phyloP scores from a whole-genome alignment of 176 grass and related monocot species.

The Elaeis guineensis region DNA sequence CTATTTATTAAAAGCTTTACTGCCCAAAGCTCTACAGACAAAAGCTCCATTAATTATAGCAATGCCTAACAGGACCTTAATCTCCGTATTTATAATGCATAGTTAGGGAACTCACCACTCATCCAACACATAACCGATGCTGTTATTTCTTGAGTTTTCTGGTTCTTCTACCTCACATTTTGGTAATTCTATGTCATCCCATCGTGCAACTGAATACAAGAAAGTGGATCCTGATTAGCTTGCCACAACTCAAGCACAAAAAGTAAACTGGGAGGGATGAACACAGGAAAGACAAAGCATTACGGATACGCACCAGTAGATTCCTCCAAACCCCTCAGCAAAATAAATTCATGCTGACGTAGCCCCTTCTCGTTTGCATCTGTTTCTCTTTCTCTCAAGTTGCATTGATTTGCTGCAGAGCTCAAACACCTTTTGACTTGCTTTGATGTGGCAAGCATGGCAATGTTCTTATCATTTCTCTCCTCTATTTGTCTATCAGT shows the following conservation, averaged over 20 bases:
- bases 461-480: too few relatives aligned
- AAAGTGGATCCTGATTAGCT: not conserved
- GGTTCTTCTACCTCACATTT: constrained; percentile 12
- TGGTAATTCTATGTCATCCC: constrained; percentile 34
- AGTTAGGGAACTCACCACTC: constrained; percentile 34
- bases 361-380: constrained; percentile 16
- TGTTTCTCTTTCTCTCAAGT: constrained; percentile 18
- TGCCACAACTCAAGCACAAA: not conserved
- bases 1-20: too few relatives aligned
- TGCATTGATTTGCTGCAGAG: constrained; percentile 1
- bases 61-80: too few relatives aligned
- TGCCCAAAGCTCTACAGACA: too few relatives aligned
- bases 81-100: not conserved
- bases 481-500: too few relatives aligned
- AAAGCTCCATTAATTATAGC: too few relatives aligned
- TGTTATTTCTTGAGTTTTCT: constrained; percentile 14
- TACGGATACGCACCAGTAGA: constrained; percentile 33
- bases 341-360: constrained; percentile 24
- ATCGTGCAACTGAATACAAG: constrained; percentile 38
- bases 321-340: constrained; percentile 57
- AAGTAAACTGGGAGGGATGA: not conserved
- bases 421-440: constrained; percentile 5
- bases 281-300: not conserved
- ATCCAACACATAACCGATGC: constrained; percentile 68
- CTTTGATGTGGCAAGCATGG: not conserved